phyloP scores from a whole-genome alignment of 2,329 filamentous ascomycete genomes.

The Hypoxylon sp. region DNA sequence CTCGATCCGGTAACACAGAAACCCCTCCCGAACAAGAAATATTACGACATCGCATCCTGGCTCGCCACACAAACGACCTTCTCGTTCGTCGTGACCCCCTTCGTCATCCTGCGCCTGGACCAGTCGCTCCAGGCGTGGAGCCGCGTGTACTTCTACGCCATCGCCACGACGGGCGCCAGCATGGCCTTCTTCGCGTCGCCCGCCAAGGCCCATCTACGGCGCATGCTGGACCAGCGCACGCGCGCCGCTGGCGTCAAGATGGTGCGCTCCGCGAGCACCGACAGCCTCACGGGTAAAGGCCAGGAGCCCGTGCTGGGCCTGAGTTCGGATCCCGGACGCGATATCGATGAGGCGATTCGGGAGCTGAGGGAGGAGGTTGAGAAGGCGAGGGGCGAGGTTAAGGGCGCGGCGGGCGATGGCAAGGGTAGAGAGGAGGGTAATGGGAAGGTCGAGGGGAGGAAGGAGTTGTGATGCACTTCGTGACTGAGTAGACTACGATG shows the following conservation, averaged over 20 bases:
- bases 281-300: constrained; percentile 63
- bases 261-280: constrained; percentile 68
- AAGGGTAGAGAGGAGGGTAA: constrained; percentile 13
- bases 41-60: constrained; percentile 86
- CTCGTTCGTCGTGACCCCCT: constrained; percentile 86
- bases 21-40: constrained; percentile 80
- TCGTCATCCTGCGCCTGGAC: constrained; percentile 82
- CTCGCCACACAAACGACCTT: constrained; percentile 85
- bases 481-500: neutral
- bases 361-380: constrained; percentile 84
- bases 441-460: constrained; percentile 33
- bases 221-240: constrained; percentile 71
- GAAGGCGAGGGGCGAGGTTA: constrained; percentile 67
- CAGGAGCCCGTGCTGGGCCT: constrained; percentile 81
- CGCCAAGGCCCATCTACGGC: constrained; percentile 73
- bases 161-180: constrained; percentile 75
- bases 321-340: constrained; percentile 80
- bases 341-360: constrained; percentile 82
- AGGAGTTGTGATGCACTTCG: constrained; percentile 12
- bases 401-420: constrained; percentile 63
- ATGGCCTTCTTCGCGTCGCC: constrained; percentile 86
- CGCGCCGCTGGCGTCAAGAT: constrained; percentile 63
- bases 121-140: constrained; percentile 83
- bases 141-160: constrained; percentile 89
- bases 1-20: constrained; percentile 80